Conservation (phyloP, 345 rosid species). For the Hibiscus tridactylites region DNA sequence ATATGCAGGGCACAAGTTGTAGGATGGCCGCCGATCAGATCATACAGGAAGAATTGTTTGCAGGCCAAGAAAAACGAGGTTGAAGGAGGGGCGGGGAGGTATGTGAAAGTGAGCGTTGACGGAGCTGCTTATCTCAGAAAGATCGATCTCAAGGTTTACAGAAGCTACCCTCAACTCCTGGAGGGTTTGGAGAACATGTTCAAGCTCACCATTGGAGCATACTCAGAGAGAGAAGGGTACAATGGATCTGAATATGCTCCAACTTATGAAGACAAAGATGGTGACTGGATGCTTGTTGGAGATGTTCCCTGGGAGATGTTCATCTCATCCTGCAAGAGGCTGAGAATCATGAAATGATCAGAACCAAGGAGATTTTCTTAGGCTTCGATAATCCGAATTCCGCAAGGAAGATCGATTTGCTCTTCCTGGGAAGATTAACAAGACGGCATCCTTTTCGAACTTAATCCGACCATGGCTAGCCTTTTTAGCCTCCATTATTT, state of each 20-base stretch:
- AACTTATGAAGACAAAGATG: slow-evolving; percentile 77
- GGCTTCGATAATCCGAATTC: background rate
- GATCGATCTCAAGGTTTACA: slow-evolving; percentile 49
- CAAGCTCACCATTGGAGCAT: slow-evolving; percentile 40
- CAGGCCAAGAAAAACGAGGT: slow-evolving; percentile 12
- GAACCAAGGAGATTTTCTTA: slow-evolving; percentile 34
- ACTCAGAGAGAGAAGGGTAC: slow-evolving; percentile 53
- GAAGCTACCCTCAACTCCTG: slow-evolving; percentile 48
- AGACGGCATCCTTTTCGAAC: background rate
- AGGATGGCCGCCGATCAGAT: slow-evolving; percentile 92
- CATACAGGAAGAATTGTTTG: slow-evolving; percentile 59
- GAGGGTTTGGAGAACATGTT: slow-evolving; percentile 56
- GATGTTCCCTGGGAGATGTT: slow-evolving; percentile 87
- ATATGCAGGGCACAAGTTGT: slow-evolving; percentile 60
- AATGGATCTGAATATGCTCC: slow-evolving; percentile 59
- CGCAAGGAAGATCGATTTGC: background rate
- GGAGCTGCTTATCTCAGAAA: slow-evolving; percentile 84
- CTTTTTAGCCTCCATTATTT: background rate
- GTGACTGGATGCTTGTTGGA: slow-evolving; percentile 87
- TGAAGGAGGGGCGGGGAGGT: slow-evolving; percentile 21
- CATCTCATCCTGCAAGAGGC: slow-evolving; percentile 51
- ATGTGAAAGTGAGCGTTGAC: slow-evolving; percentile 73
- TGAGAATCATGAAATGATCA: slow-evolving; percentile 59
- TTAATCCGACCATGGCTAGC: background rate
- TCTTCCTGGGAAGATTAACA: background rate